Percentiles rank a stretch among this genome's conserved stretches.
Evolutionary conservation across 805 yeast species (phyloP).

Genomic region (Candida piceae): DNA sequence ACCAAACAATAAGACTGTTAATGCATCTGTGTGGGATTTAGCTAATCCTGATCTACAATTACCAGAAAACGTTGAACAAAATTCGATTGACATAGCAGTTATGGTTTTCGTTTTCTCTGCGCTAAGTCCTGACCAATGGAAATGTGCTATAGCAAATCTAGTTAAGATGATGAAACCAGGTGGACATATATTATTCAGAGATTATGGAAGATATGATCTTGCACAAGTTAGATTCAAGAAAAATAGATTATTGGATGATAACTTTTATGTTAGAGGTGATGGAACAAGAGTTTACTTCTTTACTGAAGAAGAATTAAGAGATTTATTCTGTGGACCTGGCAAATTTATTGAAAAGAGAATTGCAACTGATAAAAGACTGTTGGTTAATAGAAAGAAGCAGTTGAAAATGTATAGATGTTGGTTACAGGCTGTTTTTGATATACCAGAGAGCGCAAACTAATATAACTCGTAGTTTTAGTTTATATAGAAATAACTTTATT

Average conservation of each 20-base stretch:
- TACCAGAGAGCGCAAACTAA: too few species aligned
- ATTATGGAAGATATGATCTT: conserved; percentile 92
- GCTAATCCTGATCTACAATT: conserved; percentile 66
- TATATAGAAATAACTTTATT: too few species aligned
- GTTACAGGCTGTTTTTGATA: conserved; percentile 86
- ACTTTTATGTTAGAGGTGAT: conserved; percentile 94
- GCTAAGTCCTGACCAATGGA: conserved; percentile 88
- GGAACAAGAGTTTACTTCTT: conserved; percentile 97
- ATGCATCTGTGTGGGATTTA: conserved; percentile 92
- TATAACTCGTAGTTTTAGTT: too few species aligned
- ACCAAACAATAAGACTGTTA: conserved; percentile 47
- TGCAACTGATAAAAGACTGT: conserved; percentile 83
- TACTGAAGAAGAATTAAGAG: conserved; percentile 84
- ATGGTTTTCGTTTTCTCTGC: conserved; percentile 95
- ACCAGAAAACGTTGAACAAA: conserved; percentile 81
- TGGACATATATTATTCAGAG: conserved; percentile 83
- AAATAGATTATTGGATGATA: conserved; percentile 80
- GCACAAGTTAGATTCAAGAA: conserved; percentile 94
- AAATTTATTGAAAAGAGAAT: conserved; percentile 67
- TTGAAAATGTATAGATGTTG: conserved; percentile 95
- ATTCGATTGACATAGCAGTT: conserved; percentile 86
- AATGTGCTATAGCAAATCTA: conserved; percentile 67
- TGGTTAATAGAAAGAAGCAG: conserved; percentile 88
- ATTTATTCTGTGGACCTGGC: conserved; percentile 54
- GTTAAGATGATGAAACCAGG: conserved; percentile 82